phyloP scores from a whole-genome alignment of 495 filamentous ascomycete genomes.

The Penicillium crystallinum region DNA sequence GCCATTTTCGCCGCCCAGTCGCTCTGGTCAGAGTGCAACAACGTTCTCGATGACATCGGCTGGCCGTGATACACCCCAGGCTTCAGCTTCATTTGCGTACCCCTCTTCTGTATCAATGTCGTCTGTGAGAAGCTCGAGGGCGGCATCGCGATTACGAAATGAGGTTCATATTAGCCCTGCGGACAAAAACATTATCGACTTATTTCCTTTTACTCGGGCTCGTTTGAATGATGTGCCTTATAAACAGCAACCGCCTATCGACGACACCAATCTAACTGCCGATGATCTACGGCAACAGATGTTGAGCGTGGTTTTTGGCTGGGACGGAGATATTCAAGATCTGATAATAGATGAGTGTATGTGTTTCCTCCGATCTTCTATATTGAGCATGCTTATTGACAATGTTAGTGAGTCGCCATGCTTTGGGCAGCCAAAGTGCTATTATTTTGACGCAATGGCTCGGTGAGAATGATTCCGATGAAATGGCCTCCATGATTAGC shows the following conservation, averaged over 20 bases:
- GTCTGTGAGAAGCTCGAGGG: constrained; percentile 56
- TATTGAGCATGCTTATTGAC: constrained; percentile 6
- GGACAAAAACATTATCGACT: constrained; percentile 51
- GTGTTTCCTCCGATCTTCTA: constrained; percentile 15
- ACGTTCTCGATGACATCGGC: constrained; percentile 41
- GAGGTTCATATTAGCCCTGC: constrained; percentile 67
- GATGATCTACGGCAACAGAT: constrained; percentile 87
- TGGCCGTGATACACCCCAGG: constrained; percentile 35
- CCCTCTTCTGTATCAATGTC: constrained; percentile 59
- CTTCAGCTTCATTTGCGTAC: constrained; percentile 35
- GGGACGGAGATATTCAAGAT: constrained; percentile 78
- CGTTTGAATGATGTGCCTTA: constrained; percentile 78
- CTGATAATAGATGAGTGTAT: constrained; percentile 78
- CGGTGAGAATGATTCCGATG: constrained; percentile 74
- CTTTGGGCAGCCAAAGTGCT: constrained; percentile 63
- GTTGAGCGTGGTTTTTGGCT: constrained; percentile 92
- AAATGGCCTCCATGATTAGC: constrained; percentile 67
- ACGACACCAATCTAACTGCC: constrained; percentile 63
- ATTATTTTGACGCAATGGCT: constrained; percentile 89
- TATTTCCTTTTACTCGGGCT: constrained; percentile 63
- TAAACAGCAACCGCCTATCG: constrained; percentile 56
- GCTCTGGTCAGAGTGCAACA: constrained; percentile 43
- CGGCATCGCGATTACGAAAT: constrained; percentile 70
- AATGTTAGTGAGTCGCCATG: constrained; percentile 57
- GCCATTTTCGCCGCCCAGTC: constrained; percentile 37